Evolutionary conservation across 176 grass and related monocot species (phyloP).

Genomic region (Carex scoparia): DNA sequence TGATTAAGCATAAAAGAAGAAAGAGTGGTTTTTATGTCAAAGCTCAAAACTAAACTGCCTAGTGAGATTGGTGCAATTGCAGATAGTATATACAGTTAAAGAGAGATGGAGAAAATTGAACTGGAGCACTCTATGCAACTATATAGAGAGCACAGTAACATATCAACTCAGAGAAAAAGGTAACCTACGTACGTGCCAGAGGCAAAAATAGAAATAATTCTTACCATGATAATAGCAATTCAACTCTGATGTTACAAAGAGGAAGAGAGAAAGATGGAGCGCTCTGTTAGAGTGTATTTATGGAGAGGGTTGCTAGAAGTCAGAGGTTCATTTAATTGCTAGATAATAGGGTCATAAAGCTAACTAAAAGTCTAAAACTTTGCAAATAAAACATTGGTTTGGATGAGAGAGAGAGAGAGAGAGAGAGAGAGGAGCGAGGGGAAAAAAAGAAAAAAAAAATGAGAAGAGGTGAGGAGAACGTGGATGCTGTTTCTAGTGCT

Average conservation of each 20-base stretch:
- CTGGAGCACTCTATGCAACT: neutral
- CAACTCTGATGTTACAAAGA: constrained; percentile 24
- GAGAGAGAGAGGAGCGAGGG: constrained; percentile 22
- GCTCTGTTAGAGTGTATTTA: constrained; percentile 44
- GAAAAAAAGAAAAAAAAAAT: neutral
- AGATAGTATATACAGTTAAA: neutral
- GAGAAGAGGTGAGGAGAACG: constrained; percentile 75
- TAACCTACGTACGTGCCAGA: neutral
- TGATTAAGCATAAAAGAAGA: constrained; percentile 16
- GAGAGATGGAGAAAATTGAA: neutral
- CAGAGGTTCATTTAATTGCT: constrained; percentile 18
- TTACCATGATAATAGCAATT: constrained; percentile 67
- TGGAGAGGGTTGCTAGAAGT: constrained; percentile 31
- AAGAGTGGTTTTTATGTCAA: neutral
- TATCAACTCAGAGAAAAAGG: neutral
- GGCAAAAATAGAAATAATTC: neutral
- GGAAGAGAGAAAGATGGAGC: constrained; percentile 25
- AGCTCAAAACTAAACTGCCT: neutral
- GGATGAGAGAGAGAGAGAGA: constrained; percentile 34
- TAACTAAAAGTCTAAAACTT: constrained; percentile 1
- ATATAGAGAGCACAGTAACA: neutral
- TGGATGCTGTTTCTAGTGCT: constrained; percentile 99
- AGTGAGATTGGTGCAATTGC: constrained; percentile 1
- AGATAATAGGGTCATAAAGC: constrained; percentile 19
- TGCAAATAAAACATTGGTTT: constrained; percentile 19